phyloP scores from a whole-genome alignment of 192 early-diverging fungal species.

The Coemansia sp. region DNA sequence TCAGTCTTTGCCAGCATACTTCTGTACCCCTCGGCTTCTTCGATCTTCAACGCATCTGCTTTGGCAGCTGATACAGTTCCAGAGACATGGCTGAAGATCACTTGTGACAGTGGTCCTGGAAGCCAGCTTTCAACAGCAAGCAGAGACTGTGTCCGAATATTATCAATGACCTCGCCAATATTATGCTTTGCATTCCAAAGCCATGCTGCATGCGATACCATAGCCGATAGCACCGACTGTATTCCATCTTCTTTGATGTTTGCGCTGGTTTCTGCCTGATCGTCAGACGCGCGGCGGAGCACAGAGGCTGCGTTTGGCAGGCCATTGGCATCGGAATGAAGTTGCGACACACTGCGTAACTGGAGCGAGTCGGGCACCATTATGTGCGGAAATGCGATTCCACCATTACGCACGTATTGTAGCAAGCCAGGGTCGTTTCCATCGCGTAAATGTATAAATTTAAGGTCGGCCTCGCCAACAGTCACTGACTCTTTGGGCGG shows the following conservation, averaged over 20 bases:
- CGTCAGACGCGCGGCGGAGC: slow-evolving; percentile 1
- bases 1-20: slow-evolving; percentile 40
- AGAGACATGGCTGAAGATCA: slow-evolving; percentile 25
- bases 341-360: slow-evolving; percentile 14
- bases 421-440: slow-evolving; percentile 36
- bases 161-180: slow-evolving; percentile 7
- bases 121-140: slow-evolving; percentile 37
- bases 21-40: slow-evolving; percentile 22
- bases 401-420: slow-evolving; percentile 44
- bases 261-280: background rate
- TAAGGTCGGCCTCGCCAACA: slow-evolving; percentile 47
- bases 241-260: background rate
- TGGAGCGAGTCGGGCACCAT: slow-evolving; percentile 48
- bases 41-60: slow-evolving; percentile 19
- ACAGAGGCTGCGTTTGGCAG: slow-evolving; percentile 3
- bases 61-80: slow-evolving; percentile 28
- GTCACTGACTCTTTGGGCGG: slow-evolving; percentile 39
- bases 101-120: slow-evolving; percentile 16
- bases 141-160: slow-evolving; percentile 13
- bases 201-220: slow-evolving; percentile 19
- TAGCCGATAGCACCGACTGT: slow-evolving; percentile 1
- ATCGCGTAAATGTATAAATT: slow-evolving; percentile 35
- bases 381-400: slow-evolving; percentile 53
- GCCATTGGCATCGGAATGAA: background rate
- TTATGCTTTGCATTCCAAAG: slow-evolving; percentile 45